Percentiles rank a stretch among this genome's conserved stretches.
These are phyloP conservation scores for Endogone sp. DNA, from an alignment of 192 early-diverging fungal genomes.

Conservation along the genomic window DNA sequence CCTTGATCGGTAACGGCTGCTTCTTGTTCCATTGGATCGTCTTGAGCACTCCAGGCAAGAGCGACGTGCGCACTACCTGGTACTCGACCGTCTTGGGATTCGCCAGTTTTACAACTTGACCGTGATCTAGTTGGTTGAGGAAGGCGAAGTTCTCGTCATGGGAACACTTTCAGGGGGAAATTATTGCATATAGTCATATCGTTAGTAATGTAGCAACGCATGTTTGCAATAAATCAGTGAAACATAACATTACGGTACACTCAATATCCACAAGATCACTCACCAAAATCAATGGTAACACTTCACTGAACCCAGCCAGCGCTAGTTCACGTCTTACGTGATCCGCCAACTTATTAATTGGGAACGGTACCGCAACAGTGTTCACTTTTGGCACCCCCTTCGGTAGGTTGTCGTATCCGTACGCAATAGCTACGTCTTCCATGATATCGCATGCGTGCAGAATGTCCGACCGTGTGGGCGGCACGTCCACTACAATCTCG, in stretches of 20 bases:
- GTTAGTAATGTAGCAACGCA: background rate
- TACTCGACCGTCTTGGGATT: constrained; percentile 93
- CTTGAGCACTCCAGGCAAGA: constrained; percentile 93
- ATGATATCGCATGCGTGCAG: constrained; percentile 97
- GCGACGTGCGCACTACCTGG: constrained; percentile 88
- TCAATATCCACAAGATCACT: constrained; percentile 3
- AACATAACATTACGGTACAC: too few species aligned
- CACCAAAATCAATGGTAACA: constrained; percentile 88
- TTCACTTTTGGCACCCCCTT: constrained; percentile 73
- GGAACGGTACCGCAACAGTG: constrained; percentile 85
- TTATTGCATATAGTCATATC: background rate
- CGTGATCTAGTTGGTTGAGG: constrained; percentile 77
- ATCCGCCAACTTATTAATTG: constrained; percentile 92
- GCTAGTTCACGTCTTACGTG: constrained; percentile 81
- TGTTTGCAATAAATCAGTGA: too few species aligned
- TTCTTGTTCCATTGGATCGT: constrained; percentile 85
- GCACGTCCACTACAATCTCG: constrained; percentile 72
- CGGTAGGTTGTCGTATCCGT: constrained; percentile 92
- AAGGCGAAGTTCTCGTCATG: constrained; percentile 94
- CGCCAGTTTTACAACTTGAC: constrained; percentile 77
- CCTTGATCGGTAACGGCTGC: constrained; percentile 83
- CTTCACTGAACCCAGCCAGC: constrained; percentile 90
- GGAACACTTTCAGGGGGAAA: constrained; percentile 68
- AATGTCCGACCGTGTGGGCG: constrained; percentile 90
- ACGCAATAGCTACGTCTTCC: constrained; percentile 97